Percentiles rank a stretch among this genome's conserved stretches.
These are phyloP conservation scores for Atkinsonella texensis DNA, from an alignment of 2,329 filamentous ascomycete genomes.

Conservation along the genomic window DNA sequence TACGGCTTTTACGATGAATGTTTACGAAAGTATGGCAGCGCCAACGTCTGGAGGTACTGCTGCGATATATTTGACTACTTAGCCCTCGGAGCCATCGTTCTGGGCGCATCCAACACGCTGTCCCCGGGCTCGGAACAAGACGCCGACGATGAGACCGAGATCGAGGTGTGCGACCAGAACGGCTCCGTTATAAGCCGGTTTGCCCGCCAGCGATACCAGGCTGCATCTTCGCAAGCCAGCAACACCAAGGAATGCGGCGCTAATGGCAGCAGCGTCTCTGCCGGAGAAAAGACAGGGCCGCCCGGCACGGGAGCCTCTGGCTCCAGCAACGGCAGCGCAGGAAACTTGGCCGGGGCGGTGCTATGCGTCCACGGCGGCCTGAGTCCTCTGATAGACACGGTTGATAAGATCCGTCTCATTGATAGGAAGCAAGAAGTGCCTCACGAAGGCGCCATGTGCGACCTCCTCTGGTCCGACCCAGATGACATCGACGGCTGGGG, in stretches of 20 bases:
- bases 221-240: constrained; percentile 1
- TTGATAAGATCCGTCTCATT: constrained; percentile 89
- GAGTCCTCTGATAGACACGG: constrained; percentile 79
- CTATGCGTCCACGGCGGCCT: constrained; percentile 93
- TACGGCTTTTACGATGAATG: constrained; percentile 99
- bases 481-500: constrained; percentile 98
- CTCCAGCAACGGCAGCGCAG: constrained; percentile 49
- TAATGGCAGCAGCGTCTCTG: constrained; percentile 7
- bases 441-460: constrained; percentile 98
- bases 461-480: constrained; percentile 93
- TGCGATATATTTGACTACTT: constrained; percentile 98
- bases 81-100: constrained; percentile 74
- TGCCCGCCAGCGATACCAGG: constrained; percentile 32
- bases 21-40: constrained; percentile 86
- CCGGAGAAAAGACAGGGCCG: constrained; percentile 43
- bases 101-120: constrained; percentile 67
- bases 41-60: constrained; percentile 94
- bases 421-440: constrained; percentile 98
- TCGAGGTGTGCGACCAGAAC: constrained; percentile 80
- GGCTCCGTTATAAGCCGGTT: constrained; percentile 69
- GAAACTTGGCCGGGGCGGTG: constrained; percentile 67
- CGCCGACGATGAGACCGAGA: constrained; percentile 68
- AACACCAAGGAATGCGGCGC: constrained; percentile 11
- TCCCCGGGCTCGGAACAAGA: constrained; percentile 29
- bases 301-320: constrained; percentile 71